These are phyloP conservation scores for Cucurbita pepo DNA, from an alignment of 306 rosid genomes.

Conservation along the genomic window DNA sequence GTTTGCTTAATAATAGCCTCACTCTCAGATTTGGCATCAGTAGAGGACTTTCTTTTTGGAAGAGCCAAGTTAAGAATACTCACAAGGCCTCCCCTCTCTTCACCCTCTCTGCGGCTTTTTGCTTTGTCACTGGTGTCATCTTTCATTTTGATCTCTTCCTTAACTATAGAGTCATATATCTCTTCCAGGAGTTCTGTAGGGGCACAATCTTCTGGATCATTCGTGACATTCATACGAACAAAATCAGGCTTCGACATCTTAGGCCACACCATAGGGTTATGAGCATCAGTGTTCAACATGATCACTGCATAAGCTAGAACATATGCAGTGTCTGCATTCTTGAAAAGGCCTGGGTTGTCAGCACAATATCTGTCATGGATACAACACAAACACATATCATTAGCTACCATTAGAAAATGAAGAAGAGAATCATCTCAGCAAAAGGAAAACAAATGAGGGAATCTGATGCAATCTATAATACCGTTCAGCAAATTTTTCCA, in stretches of 20 bases:
- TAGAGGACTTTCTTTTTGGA: slow-evolving; percentile 53
- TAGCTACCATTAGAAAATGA: slow-evolving; percentile 15
- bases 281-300: slow-evolving; percentile 95
- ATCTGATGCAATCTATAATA: slow-evolving; percentile 3
- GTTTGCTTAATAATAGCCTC: slow-evolving; percentile 88
- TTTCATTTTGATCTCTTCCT: slow-evolving; percentile 90
- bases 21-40: slow-evolving; percentile 74
- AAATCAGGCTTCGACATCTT: slow-evolving; percentile 95
- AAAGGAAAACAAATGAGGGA: slow-evolving; percentile 2
- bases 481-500: slow-evolving; percentile 99
- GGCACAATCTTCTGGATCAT: slow-evolving; percentile 85
- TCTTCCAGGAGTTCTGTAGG: slow-evolving; percentile 81
- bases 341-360: slow-evolving; percentile 88
- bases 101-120: slow-evolving; percentile 65
- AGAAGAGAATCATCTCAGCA: slow-evolving; percentile 7
- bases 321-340: slow-evolving; percentile 94
- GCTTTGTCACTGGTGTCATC: slow-evolving; percentile 46
- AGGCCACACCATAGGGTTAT: slow-evolving; percentile 99
- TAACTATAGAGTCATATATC: slow-evolving; percentile 81
- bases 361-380: slow-evolving; percentile 81
- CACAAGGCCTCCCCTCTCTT: slow-evolving; percentile 81
- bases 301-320: slow-evolving; percentile 98
- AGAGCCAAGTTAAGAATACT: slow-evolving; percentile 91
- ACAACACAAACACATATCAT: slow-evolving; percentile 16
- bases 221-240: slow-evolving; percentile 70